Evolutionary conservation across 768 basidiomycete genomes (phyloP), one percentile per base, ranked within the genome.

Genomic region (Boletus eberwhitei): DNA sequence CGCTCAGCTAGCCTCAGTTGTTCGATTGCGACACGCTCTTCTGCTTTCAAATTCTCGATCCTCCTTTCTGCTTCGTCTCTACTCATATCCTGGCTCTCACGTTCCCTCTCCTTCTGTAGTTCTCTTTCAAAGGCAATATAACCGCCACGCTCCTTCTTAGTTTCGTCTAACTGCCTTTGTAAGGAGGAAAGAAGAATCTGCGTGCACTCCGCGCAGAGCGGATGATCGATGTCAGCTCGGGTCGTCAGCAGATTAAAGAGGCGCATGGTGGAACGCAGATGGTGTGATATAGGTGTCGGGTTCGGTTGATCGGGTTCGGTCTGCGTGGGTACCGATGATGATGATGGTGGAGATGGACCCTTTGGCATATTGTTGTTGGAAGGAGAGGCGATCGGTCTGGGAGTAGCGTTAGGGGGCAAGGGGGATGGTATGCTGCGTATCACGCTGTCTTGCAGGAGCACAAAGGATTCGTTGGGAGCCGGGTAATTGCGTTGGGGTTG

Each of bases 121-220:
- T 94, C 90, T 68, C 87, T 87, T 70, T 96, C 93, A 65, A 95
- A 98, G 0, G 91, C 90, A 58, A 93, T 85, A 68, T 96, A 97
- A 0, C 92, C 93, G 61, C 97, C 94, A 54, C 93, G 77, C 67
- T 97, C 93, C 66, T 86, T 89, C 74, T 86, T 91, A 3, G 88
- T 88, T 74, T 97, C 93, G 53, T 96, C 93, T 16, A 96, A 77
- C 65, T 93, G 86, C 43, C 80, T 80, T 61, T 88, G 85, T 32
- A 98, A 80, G 24, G 83, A 83, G 2, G 77, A 77, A 31, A 95
- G 80, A 34, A 98, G 73, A 45, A 88, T 80, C 63, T 90, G 86
- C 4, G 94, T 92, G 71, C 97, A 99, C 64, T 98, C 96, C 0
- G 88, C 84, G 70, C 97, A 99, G 8, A 99, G 79, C 6, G 97